phyloP scores from a whole-genome alignment of 2,329 filamentous ascomycete species.

The Trichoderma oligosporum region DNA sequence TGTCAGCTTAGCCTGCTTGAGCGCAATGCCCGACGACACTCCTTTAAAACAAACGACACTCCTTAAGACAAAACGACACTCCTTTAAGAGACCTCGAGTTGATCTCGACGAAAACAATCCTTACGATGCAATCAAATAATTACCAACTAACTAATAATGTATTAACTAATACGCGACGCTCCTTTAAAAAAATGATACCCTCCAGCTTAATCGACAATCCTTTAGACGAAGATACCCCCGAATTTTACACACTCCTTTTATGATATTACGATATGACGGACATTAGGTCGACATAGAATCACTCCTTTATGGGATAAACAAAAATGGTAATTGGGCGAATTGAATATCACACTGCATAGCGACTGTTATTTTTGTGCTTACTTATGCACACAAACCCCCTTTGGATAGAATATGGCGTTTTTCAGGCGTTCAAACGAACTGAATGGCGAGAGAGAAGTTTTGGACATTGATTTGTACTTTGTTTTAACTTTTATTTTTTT shows the following conservation, averaged over 20 bases:
- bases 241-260: conserved; percentile 35
- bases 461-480: conserved; percentile 1
- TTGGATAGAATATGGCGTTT: conserved; percentile 19
- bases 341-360: conserved; percentile 51
- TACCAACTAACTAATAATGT: conserved; percentile 27
- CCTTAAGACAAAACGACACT: too few relatives aligned
- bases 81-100: conserved; percentile 28
- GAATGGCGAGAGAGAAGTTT: conserved; percentile 15
- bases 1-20: conserved; percentile 16
- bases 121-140: conserved; percentile 23
- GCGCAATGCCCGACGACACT: conserved; percentile 23
- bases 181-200: conserved; percentile 32
- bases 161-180: conserved; percentile 33
- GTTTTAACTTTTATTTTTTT: neutral
- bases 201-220: conserved; percentile 27
- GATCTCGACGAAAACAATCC: conserved; percentile 32
- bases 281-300: conserved; percentile 40
- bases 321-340: conserved; percentile 35
- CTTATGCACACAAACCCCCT: conserved; percentile 12
- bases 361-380: conserved; percentile 41
- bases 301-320: conserved; percentile 37
- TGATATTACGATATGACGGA: conserved; percentile 20
- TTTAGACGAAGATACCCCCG: conserved; percentile 33
- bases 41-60: too few relatives aligned
- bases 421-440: conserved; percentile 16